Evolutionary conservation across 257 asterid genomes (phyloP), one percentile per base, ranked within the genome.

Genomic region (Eustoma russellianum): DNA sequence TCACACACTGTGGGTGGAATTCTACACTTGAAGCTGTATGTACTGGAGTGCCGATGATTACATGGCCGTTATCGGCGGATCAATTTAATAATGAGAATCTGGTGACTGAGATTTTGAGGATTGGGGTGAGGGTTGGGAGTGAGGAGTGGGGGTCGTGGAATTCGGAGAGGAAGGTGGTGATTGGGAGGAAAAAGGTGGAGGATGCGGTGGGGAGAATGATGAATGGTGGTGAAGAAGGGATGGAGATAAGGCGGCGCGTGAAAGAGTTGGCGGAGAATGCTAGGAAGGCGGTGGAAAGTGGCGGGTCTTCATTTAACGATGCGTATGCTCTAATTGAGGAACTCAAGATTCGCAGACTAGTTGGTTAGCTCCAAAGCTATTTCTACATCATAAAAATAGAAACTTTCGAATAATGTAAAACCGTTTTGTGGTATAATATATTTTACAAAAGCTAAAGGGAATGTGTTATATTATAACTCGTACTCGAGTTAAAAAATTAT

Each of bases 171-270:
- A 38, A 13, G 24, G 30, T 17, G 19, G 72, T 65, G 17, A 63
- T 78, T 55, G 11, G n/a, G 60, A 13, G 13, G 5, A 44, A 69
- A 6, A 69, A 71, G 79, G 74, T 28, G 30, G 77, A n/a, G 16
- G 38, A 35, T 17, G 24, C 67, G 1, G 46, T 59, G 51, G 64
- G 55, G 12, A 55, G 28, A 44, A 17, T 33, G 53, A 66, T 55
- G 50, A 18, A 18, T 17, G 52, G 28, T 24, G 40, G 73, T 11
- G 77, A 60, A 16, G 52, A 40, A 40, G 65, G 64, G 38, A 46
- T 41, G 63, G 79, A 67, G 46, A 71, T 79, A 63, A 69, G 82
- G 40, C 53, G 33, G 0, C 48, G 83, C 33, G 91, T 72, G 1
- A 63, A 9, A 40, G 13, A 33, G 1, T 65, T 49, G 11, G 68